These are phyloP conservation scores for Apiotrichum gracile DNA, from an alignment of 1,284 basidiomycete genomes.

Conservation along the genomic window DNA sequence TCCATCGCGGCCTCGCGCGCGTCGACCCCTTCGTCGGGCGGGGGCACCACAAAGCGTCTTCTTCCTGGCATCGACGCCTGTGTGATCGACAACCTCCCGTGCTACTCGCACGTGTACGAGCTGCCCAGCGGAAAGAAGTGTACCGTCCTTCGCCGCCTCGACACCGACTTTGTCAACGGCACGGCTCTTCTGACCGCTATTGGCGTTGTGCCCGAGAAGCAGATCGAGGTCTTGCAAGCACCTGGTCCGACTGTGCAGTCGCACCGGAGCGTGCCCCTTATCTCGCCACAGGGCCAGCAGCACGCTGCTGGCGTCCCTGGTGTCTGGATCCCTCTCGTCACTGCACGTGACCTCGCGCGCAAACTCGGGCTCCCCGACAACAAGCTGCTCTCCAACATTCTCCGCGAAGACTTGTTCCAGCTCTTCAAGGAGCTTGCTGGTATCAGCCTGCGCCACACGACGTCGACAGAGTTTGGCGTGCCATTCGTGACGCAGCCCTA, in stretches of 20 bases:
- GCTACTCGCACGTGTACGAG: slow-evolving; percentile 35
- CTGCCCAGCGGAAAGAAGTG: slow-evolving; percentile 18
- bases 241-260: slow-evolving; percentile 22
- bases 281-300: slow-evolving; percentile 17
- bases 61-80: slow-evolving; percentile 38
- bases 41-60: slow-evolving; percentile 27
- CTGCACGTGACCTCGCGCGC: slow-evolving; percentile 30
- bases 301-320: slow-evolving; percentile 36
- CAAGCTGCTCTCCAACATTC: slow-evolving; percentile 25
- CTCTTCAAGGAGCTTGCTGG: slow-evolving; percentile 34
- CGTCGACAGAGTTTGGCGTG: slow-evolving; percentile 33
- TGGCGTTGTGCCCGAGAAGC: slow-evolving; percentile 23
- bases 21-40: slow-evolving; percentile 2
- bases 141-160: slow-evolving; percentile 33
- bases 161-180: slow-evolving; percentile 44
- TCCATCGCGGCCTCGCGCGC: slow-evolving; percentile 1
- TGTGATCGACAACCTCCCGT: slow-evolving; percentile 42
- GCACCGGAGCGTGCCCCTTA: slow-evolving; percentile 23
- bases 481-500: slow-evolving; percentile 19
- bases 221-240: slow-evolving; percentile 25
- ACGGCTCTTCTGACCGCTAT: slow-evolving; percentile 35
- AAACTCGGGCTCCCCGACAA: slow-evolving; percentile 19
- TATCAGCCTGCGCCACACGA: slow-evolving; percentile 30
- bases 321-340: slow-evolving; percentile 34
- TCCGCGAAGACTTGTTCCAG: slow-evolving; percentile 36